Evolutionary conservation across 371 early-diverging fungal species (phyloP).

Genomic region (Mycotypha africana): DNA sequence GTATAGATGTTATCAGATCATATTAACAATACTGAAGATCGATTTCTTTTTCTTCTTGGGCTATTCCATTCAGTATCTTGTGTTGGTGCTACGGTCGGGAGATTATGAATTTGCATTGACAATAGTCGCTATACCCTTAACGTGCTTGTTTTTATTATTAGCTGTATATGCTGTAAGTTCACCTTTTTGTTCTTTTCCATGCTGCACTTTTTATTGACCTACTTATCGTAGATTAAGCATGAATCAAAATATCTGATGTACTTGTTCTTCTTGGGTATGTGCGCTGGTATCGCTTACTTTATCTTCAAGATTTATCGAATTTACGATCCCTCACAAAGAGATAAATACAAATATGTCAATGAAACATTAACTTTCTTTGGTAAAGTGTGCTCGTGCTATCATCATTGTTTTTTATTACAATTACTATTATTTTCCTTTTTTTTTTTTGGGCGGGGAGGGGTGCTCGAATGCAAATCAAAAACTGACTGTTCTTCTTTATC

Average conservation of each 20-base stretch:
- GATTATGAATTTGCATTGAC: constrained; percentile 85
- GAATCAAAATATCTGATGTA: constrained; percentile 51
- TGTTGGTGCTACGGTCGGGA: constrained; percentile 55
- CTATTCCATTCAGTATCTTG: constrained; percentile 85
- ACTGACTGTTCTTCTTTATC: too few relatives aligned
- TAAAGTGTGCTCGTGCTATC: constrained; percentile 18
- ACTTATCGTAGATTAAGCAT: constrained; percentile 26
- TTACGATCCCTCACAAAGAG: constrained; percentile 53
- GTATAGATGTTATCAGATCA: constrained; percentile 83
- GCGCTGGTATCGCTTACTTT: constrained; percentile 76
- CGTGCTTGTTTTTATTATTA: constrained; percentile 62
- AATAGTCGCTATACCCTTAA: constrained; percentile 75
- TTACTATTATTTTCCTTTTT: not conserved
- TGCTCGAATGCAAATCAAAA: too few relatives aligned
- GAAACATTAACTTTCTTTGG: constrained; percentile 88
- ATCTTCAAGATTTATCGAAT: constrained; percentile 81
- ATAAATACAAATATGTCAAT: constrained; percentile 57
- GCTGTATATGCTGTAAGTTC: constrained; percentile 72
- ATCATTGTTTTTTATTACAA: not conserved
- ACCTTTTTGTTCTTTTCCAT: not conserved
- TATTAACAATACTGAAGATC: constrained; percentile 80
- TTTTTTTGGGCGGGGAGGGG: too few relatives aligned
- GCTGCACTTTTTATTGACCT: not conserved
- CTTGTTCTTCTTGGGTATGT: constrained; percentile 63
- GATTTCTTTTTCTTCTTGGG: constrained; percentile 87